Evolutionary conservation across 352 stramenopile species (phyloP).

Genomic region (Globisporangium polare): DNA sequence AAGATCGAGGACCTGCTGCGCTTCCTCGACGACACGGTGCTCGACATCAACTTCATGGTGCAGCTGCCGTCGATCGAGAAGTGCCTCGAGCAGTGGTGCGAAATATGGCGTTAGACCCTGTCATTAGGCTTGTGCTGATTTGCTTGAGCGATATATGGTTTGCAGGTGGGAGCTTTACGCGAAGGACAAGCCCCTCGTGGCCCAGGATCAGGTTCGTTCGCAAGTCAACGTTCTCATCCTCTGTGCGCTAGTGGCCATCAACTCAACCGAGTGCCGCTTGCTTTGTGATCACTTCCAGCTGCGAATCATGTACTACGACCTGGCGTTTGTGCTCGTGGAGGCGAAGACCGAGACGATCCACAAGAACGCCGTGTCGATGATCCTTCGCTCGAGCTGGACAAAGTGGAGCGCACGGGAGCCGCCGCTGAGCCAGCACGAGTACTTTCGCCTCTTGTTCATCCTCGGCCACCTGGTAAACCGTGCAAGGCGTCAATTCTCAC

Average conservation of each 20-base stretch:
- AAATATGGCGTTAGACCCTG: not conserved
- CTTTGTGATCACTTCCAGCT: conserved; percentile 28
- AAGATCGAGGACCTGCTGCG: conserved; percentile 60
- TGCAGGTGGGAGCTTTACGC: conserved; percentile 49
- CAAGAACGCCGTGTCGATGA: conserved; percentile 79
- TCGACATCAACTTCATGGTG: conserved; percentile 85
- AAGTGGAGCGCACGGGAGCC: conserved; percentile 63
- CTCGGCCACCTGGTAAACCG: conserved; percentile 69
- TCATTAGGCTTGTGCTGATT: too few species aligned
- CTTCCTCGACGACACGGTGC: conserved; percentile 66
- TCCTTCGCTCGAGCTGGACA: conserved; percentile 59
- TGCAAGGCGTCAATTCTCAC: too few species aligned
- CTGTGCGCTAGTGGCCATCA: not conserved
- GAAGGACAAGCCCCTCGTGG: conserved; percentile 31
- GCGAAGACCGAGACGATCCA: conserved; percentile 74
- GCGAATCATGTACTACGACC: conserved; percentile 60
- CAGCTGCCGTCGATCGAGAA: conserved; percentile 81
- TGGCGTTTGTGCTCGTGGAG: conserved; percentile 68
- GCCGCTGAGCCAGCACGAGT: conserved; percentile 51
- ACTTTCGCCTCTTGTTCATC: conserved; percentile 65
- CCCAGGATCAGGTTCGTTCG: conserved; percentile 41
- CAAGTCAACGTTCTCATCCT: not conserved
- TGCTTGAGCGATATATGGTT: not conserved
- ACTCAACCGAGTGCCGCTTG: not conserved
- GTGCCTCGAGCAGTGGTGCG: conserved; percentile 64